Conservation (phyloP, 805 yeast species). For the Kluyveromyces starmeri region DNA sequence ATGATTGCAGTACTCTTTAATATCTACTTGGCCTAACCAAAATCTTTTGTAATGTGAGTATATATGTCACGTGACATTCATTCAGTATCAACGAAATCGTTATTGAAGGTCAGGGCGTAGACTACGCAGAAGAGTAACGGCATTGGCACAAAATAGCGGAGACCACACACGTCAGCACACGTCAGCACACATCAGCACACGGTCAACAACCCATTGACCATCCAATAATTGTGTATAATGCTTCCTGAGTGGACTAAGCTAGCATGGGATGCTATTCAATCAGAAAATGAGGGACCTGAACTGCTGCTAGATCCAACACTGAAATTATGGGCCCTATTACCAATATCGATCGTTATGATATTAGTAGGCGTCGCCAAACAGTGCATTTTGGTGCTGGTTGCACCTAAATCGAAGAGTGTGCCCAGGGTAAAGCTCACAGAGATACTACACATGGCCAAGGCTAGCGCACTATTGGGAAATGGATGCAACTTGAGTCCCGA, state of each 20-base stretch:
- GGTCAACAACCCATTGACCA: too few species aligned
- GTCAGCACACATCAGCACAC: too few species aligned
- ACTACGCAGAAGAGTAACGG: too few species aligned
- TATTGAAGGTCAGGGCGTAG: too few species aligned
- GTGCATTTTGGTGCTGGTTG: constrained; percentile 51
- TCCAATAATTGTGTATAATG: too few species aligned
- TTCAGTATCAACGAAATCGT: too few species aligned
- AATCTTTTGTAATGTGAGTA: too few species aligned
- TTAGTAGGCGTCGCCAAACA: constrained; percentile 74
- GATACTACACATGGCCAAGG: constrained; percentile 52
- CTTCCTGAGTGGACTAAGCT: not conserved
- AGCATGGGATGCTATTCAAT: not conserved
- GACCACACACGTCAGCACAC: too few species aligned
- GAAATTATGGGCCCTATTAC: constrained; percentile 83
- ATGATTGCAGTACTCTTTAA: too few species aligned
- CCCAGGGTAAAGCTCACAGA: constrained; percentile 47
- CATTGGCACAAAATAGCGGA: too few species aligned
- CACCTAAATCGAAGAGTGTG: constrained; percentile 47
- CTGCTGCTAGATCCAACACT: constrained; percentile 70
- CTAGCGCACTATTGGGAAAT: constrained; percentile 48
- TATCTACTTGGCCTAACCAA: too few species aligned
- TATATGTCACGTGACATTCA: too few species aligned
- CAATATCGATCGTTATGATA: constrained; percentile 85
- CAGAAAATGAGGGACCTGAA: constrained; percentile 36
- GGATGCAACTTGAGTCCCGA: constrained; percentile 40